phyloP scores from a whole-genome alignment of 768 basidiomycete species.

The Tephrocybe sp. region DNA sequence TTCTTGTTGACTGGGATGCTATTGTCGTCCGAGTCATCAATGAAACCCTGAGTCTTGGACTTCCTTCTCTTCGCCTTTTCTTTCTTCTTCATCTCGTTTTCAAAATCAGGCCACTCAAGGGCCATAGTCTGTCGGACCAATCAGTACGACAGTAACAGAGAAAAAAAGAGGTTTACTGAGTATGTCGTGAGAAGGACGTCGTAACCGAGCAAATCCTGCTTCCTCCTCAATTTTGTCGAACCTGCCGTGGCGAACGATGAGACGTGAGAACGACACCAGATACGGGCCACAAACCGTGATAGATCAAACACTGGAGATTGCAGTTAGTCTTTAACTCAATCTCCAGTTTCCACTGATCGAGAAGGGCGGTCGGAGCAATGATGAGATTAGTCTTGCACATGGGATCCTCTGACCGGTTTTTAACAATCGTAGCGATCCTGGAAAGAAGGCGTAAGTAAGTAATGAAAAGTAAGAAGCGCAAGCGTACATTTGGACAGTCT shows the following conservation, averaged over 20 bases:
- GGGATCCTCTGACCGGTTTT: conserved; percentile 50
- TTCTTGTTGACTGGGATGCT: conserved; percentile 23
- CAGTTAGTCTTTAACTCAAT: conserved; percentile 57
- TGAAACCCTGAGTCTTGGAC: conserved; percentile 31
- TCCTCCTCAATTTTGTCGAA: conserved; percentile 42
- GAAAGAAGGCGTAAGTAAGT: background rate
- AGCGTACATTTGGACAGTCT: conserved; percentile 51
- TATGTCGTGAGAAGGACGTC: conserved; percentile 66
- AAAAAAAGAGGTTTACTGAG: conserved; percentile 28
- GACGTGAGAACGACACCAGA: background rate
- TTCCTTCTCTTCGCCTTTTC: conserved; percentile 26
- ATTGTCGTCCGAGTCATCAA: conserved; percentile 36
- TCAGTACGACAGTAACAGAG: background rate
- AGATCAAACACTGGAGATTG: conserved; percentile 51
- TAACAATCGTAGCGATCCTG: conserved; percentile 61
- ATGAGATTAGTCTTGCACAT: conserved; percentile 66
- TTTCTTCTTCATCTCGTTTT: conserved; percentile 45
- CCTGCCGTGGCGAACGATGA: conserved; percentile 33
- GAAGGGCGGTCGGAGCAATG: conserved; percentile 62
- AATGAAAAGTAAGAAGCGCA: background rate
- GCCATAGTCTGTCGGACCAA: conserved; percentile 47
- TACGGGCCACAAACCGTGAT: conserved; percentile 47
- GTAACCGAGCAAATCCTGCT: conserved; percentile 50
- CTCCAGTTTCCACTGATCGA: conserved; percentile 68
- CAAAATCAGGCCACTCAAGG: conserved; percentile 57